Evolutionary conservation across 2,329 filamentous ascomycete species (phyloP), one percentile per base, ranked within the genome.

Genomic region (Fusarium sp.): DNA sequence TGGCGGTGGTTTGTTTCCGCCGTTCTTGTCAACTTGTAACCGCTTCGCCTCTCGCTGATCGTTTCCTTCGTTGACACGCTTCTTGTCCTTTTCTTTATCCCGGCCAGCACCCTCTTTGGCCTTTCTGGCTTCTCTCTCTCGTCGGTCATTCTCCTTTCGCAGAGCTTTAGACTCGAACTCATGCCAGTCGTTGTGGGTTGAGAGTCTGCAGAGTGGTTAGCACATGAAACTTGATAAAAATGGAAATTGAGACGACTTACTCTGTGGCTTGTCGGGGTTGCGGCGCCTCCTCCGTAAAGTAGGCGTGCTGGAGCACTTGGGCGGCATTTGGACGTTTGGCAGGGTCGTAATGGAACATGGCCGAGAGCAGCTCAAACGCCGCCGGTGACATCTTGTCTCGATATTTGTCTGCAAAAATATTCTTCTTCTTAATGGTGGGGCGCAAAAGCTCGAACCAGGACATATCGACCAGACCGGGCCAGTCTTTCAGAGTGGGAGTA

Each of bases 161-260:
- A 97, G 85, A 17, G 94, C 95, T 82, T 99, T 99, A 58, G 94
- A 97, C 82, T 99, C 96, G 75, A 98, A 97, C 78, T 99, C 96
- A 77, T 99, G 96, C 96, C 96, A 99, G 74, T 99, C 96, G 73
- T 96, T 89, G 31, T 99, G 86, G 49, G 90, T 84, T 63, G 91
- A 90, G 50, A 99, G 87, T 75, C 92, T 93, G 67, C 38, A 55
- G 45, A 13, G 74, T 63, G 70, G 76, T 83, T 75, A 83, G 78
- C 43, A 66, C 31, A 34, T 24, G 14, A 42, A 31, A 28, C 20
- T 38, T 14, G 31, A 15, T 38, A 46, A 64, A 38, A 34, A 45
- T 44, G 33, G n/a, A 34, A 43, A 20, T 14, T 39, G 31, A 56
- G 17, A 51, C n/a, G 62, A 88, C 91, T 81, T 87, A 95, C 90